phyloP scores from a whole-genome alignment of 345 rosid genomes.

The Rhodamnia rubescens region DNA sequence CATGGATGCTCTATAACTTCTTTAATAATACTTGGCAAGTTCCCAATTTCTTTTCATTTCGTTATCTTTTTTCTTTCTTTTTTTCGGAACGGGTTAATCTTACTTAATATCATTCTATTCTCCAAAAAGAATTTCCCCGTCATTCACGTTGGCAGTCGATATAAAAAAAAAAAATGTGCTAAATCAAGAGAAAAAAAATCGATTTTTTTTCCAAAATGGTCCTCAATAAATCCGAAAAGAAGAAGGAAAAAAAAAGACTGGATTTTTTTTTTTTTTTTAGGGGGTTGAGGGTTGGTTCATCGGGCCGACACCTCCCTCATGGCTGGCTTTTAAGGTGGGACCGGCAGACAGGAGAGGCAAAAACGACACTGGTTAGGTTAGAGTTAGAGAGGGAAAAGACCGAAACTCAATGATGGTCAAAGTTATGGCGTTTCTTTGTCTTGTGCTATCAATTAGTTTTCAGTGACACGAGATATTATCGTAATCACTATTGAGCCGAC shows the following conservation, averaged over 20 bases:
- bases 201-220: not conserved
- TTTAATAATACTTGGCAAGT: not conserved
- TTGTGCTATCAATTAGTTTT: not conserved
- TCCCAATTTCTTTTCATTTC: not conserved
- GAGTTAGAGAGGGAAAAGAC: not conserved
- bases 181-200: not conserved
- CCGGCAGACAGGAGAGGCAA: not conserved
- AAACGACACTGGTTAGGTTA: not conserved
- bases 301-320: not conserved
- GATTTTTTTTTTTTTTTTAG: too few relatives aligned
- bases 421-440: not conserved
- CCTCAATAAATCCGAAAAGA: not conserved
- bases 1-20: not conserved
- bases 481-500: not conserved
- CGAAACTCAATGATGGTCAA: not conserved
- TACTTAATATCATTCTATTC: not conserved
- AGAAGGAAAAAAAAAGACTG: not conserved
- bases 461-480: not conserved
- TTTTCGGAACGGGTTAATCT: not conserved
- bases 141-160: not conserved
- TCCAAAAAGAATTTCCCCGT: not conserved
- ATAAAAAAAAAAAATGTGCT: not conserved
- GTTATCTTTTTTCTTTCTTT: not conserved
- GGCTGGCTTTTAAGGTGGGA: not conserved
- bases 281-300: too few relatives aligned